A percentile compares a stretch with the other conserved stretches of the same genome.
Evolutionary conservation across 2,329 filamentous ascomycete species (phyloP).

Genomic region (Ceratocystis alfenasii): DNA sequence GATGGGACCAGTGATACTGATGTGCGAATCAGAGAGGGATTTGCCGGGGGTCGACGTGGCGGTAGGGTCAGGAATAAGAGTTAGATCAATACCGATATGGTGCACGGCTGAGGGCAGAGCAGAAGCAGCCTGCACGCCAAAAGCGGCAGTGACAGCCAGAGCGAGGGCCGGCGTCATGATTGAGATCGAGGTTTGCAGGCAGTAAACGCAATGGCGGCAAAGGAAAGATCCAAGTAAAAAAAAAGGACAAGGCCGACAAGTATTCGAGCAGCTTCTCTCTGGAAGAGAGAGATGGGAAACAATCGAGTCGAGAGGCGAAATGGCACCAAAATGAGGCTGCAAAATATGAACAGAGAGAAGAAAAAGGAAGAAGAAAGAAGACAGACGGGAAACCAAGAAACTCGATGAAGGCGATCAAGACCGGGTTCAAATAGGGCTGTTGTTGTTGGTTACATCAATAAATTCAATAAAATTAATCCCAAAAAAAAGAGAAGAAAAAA

Average conservation of each 20-base stretch:
- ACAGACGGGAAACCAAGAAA: neutral
- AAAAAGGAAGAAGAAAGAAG: slow-evolving; percentile 6
- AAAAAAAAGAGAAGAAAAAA: neutral
- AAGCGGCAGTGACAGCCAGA: slow-evolving; percentile 13
- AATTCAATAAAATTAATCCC: neutral
- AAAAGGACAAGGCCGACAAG: neutral
- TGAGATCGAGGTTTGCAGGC: neutral
- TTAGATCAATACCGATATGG: slow-evolving; percentile 19
- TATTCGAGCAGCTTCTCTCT: neutral
- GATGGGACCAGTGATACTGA: slow-evolving; percentile 16
- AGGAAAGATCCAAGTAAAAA: neutral
- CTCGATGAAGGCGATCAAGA: neutral
- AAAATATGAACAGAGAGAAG: neutral
- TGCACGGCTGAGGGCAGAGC: slow-evolving; percentile 15
- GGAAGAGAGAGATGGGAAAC: neutral
- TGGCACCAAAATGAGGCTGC: neutral
- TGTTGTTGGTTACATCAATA: neutral
- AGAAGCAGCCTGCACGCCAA: slow-evolving; percentile 12
- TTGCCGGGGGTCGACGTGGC: neutral
- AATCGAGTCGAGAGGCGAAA: neutral
- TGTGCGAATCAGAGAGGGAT: neutral
- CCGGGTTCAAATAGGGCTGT: slow-evolving; percentile 1
- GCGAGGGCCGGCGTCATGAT: slow-evolving; percentile 16
- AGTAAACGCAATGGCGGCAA: neutral
- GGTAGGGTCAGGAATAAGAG: slow-evolving; percentile 14